Conservation (phyloP, 164 flowering plant species). For the Dillenia turbinata region DNA sequence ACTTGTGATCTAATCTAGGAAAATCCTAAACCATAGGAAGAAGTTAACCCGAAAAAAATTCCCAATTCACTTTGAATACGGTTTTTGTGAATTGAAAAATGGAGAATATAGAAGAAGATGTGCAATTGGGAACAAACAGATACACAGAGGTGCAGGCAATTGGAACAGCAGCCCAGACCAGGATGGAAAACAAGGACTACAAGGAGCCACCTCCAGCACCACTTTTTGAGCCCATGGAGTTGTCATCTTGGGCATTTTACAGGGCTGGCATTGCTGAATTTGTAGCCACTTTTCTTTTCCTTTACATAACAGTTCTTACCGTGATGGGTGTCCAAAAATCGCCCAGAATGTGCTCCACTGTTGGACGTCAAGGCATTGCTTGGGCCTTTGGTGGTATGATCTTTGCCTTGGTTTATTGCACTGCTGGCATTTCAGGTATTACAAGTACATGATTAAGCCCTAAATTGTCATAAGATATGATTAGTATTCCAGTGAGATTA, state of each 20-base stretch:
- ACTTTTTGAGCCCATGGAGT: slow-evolving; percentile 42
- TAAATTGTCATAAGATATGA: not conserved
- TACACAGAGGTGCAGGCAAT: slow-evolving; percentile 33
- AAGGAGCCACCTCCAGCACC: slow-evolving; percentile 51
- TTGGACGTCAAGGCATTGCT: slow-evolving; percentile 48
- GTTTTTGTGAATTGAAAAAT: slow-evolving; percentile 8
- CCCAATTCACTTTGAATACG: too few relatives aligned
- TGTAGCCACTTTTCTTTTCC: slow-evolving; percentile 70
- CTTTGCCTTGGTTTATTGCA: slow-evolving; percentile 84
- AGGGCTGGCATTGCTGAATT: slow-evolving; percentile 92
- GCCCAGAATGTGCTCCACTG: slow-evolving; percentile 40
- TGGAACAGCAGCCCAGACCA: slow-evolving; percentile 48
- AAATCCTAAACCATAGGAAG: too few relatives aligned
- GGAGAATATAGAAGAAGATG: slow-evolving; percentile 38
- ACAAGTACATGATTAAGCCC: not conserved
- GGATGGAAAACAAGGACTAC: slow-evolving; percentile 44
- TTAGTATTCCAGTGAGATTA: not conserved
- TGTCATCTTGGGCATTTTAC: slow-evolving; percentile 69
- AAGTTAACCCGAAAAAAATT: too few relatives aligned
- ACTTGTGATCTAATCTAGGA: too few relatives aligned
- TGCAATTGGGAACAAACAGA: slow-evolving; percentile 33
- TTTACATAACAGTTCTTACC: slow-evolving; percentile 61
- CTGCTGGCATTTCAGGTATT: slow-evolving; percentile 77
- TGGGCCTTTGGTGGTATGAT: slow-evolving; percentile 62
- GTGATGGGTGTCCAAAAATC: slow-evolving; percentile 61